Evolutionary conservation across 208 protist species (phyloP).

Genomic region (Acanthamoeba royreba): DNA sequence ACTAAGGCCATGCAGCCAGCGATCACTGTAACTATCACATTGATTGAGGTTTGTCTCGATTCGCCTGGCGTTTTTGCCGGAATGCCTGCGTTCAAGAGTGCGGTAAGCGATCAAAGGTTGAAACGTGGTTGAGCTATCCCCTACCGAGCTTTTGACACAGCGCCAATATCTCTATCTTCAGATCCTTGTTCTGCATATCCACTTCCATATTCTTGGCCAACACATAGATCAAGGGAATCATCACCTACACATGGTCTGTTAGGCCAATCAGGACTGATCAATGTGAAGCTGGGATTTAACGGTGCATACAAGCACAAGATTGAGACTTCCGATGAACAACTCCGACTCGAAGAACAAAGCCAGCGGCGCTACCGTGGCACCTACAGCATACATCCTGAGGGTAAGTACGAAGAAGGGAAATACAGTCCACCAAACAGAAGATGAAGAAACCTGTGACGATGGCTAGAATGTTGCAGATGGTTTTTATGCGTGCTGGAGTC

Average conservation of each 20-base stretch:
- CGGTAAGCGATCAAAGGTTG: neutral
- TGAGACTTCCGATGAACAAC: constrained; percentile 4
- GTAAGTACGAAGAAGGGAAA: neutral
- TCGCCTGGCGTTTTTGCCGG: neutral
- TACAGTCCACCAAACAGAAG: neutral
- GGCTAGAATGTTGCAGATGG: neutral
- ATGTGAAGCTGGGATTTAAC: neutral
- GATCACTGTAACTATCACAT: neutral
- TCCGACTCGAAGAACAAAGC: neutral
- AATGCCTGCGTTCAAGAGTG: neutral
- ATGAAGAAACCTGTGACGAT: neutral
- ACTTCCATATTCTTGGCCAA: constrained; percentile 26
- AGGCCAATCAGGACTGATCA: neutral
- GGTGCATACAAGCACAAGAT: neutral
- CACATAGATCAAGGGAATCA: constrained; percentile 5
- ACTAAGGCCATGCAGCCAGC: neutral
- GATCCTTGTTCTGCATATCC: neutral
- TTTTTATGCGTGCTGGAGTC: neutral
- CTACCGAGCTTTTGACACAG: neutral
- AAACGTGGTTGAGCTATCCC: neutral
- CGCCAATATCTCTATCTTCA: neutral
- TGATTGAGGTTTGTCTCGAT: neutral
- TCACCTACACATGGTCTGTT: neutral
- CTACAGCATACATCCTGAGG: neutral
- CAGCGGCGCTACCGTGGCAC: neutral